phyloP scores from a whole-genome alignment of 495 filamentous ascomycete genomes.

The Tuber brumale region DNA sequence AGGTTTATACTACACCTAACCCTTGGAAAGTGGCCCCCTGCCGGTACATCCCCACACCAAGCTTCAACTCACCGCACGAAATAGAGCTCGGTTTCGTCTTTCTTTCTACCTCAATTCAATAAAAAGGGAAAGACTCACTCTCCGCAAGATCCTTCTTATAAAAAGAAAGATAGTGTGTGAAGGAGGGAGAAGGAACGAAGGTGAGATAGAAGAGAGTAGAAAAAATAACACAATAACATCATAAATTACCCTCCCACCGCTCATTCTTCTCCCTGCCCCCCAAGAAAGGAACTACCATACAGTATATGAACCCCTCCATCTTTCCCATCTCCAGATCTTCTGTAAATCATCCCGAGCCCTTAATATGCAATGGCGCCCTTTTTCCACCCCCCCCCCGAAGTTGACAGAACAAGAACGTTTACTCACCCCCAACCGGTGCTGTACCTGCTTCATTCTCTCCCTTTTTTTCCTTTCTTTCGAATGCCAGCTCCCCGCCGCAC shows the following conservation, averaged over 20 bases:
- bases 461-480: background rate
- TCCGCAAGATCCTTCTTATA: background rate
- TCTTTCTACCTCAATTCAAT: background rate
- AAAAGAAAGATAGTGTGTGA: background rate
- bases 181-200: background rate
- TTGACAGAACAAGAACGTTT: background rate
- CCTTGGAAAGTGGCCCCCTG: background rate
- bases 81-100: background rate
- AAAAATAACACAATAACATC: background rate
- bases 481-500: background rate
- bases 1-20: background rate
- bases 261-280: background rate
- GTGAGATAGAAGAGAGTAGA: background rate
- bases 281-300: background rate
- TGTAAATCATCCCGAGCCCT: background rate
- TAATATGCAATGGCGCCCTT: background rate
- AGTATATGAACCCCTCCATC: background rate
- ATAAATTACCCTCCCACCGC: background rate
- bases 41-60: background rate
- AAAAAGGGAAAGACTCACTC: background rate
- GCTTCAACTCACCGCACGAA: background rate
- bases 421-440: conserved; percentile 11
- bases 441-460: conserved; percentile 36
- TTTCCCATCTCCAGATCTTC: conserved; percentile 6
- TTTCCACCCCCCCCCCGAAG: background rate